phyloP scores from a whole-genome alignment of 306 rosid species.

The Cucurbita maxima region DNA sequence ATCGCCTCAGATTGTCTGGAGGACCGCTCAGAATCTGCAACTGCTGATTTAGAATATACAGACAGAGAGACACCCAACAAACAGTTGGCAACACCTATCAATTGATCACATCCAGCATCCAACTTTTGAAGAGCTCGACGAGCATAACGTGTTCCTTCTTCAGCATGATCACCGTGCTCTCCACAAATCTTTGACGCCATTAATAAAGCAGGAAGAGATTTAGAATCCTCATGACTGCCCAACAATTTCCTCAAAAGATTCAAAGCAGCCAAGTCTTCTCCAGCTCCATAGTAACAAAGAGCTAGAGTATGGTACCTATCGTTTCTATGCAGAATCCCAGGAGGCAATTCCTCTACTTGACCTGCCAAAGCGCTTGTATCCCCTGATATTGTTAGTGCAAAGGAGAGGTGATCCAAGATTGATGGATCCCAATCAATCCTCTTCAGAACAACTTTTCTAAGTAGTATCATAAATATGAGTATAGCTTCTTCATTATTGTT shows the following conservation, averaged over 20 bases:
- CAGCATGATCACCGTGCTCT: conserved; percentile 33
- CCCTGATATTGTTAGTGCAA: conserved; percentile 74
- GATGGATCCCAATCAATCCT: conserved; percentile 91
- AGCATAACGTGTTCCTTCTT: conserved; percentile 49
- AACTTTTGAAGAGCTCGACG: conserved; percentile 34
- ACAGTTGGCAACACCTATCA: conserved; percentile 45
- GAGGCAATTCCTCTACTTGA: conserved; percentile 66
- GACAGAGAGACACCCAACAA: conserved; percentile 78
- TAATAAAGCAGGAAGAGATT: conserved; percentile 47
- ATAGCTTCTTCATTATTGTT: conserved; percentile 90
- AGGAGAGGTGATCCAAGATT: conserved; percentile 83
- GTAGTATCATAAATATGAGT: conserved; percentile 71
- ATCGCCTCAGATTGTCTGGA: conserved; percentile 57
- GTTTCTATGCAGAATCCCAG: conserved; percentile 37
- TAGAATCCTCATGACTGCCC: conserved; percentile 44
- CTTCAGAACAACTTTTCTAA: conserved; percentile 38
- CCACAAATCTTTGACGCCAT: conserved; percentile 82
- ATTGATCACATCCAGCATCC: conserved; percentile 43
- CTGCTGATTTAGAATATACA: conserved; percentile 35
- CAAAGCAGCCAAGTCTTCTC: conserved; percentile 52
- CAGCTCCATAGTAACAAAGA: conserved; percentile 73
- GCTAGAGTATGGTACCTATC: conserved; percentile 48
- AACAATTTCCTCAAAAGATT: conserved; percentile 56
- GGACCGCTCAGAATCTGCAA: conserved; percentile 47
- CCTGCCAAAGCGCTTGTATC: conserved; percentile 55